Percentiles rank a stretch among this genome's conserved stretches.
These are phyloP conservation scores for Boechera stricta DNA, from an alignment of 345 rosid species.

Conservation along the genomic window DNA sequence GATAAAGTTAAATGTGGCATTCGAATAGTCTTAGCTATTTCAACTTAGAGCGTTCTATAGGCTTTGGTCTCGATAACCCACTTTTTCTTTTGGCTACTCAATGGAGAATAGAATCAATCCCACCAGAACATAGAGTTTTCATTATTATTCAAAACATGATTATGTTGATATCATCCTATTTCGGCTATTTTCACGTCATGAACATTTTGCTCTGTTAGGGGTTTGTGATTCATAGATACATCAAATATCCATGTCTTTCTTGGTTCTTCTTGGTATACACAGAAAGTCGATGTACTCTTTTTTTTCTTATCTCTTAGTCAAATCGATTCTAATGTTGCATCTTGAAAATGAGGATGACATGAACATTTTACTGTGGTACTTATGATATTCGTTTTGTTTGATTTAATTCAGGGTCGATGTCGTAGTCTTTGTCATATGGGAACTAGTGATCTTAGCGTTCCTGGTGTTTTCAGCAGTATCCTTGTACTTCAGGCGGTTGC, in stretches of 20 bases:
- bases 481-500: conserved; percentile 74
- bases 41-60: not conserved
- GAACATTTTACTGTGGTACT: conserved; percentile 17
- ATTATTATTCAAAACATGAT: not conserved
- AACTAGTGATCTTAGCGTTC: conserved; percentile 82
- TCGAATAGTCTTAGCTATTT: not conserved
- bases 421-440: conserved; percentile 89
- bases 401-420: conserved; percentile 88
- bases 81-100: not conserved
- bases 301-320: not conserved
- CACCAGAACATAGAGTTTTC: not conserved
- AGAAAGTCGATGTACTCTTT: not conserved
- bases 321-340: not conserved
- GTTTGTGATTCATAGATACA: not conserved
- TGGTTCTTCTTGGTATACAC: not conserved
- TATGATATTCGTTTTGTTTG: not conserved
- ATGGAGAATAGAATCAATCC: not conserved
- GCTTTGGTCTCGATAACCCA: not conserved
- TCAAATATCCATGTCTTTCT: not conserved
- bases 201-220: not conserved
- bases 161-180: not conserved
- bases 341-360: not conserved
- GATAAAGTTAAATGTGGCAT: not conserved
- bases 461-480: conserved; percentile 95
- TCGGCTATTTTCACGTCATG: not conserved